Evolutionary conservation across 352 stramenopile species (phyloP).

Genomic region (Globisporangium rhizosaccharum): DNA sequence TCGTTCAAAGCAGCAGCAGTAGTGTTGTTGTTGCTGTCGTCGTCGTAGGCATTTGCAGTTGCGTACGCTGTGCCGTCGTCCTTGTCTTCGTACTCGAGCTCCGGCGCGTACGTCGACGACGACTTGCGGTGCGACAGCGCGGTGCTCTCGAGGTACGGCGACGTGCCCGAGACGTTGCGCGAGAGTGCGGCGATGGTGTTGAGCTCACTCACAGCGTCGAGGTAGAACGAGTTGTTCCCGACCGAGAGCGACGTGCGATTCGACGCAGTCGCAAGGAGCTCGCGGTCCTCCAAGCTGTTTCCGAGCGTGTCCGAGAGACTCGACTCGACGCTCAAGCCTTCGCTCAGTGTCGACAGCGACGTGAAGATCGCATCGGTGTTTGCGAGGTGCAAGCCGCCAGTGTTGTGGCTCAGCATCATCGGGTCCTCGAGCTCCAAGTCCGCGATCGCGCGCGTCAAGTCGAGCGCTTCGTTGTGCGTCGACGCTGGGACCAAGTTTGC

Average conservation of each 20-base stretch:
- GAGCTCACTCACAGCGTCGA: constrained; percentile 20
- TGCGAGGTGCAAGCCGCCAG: constrained; percentile 25
- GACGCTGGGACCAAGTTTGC: constrained; percentile 67
- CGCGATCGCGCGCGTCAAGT: constrained; percentile 75
- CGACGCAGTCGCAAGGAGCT: constrained; percentile 16
- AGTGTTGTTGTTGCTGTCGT: not conserved
- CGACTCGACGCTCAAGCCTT: constrained; percentile 45
- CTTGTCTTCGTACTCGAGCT: constrained; percentile 8
- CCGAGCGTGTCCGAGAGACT: constrained; percentile 34
- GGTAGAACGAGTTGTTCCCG: constrained; percentile 20
- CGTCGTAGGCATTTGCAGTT: not conserved
- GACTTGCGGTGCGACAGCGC: constrained; percentile 6
- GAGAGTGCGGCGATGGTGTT: constrained; percentile 12
- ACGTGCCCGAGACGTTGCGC: constrained; percentile 8
- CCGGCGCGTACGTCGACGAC: constrained; percentile 8
- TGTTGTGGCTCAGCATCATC: constrained; percentile 69
- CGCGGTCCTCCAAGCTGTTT: constrained; percentile 8
- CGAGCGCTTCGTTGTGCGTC: constrained; percentile 68
- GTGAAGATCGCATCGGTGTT: constrained; percentile 39
- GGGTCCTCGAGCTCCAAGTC: constrained; percentile 82
- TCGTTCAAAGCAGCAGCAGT: not conserved
- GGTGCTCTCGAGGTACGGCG: constrained; percentile 9
- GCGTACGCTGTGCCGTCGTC: not conserved
- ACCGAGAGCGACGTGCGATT: constrained; percentile 18
- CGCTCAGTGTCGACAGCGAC: constrained; percentile 49